Base-by-base conservation (phyloP, 1,284 basidiomycete genomes). In the Apiotrichum veenhuisii region DNA sequence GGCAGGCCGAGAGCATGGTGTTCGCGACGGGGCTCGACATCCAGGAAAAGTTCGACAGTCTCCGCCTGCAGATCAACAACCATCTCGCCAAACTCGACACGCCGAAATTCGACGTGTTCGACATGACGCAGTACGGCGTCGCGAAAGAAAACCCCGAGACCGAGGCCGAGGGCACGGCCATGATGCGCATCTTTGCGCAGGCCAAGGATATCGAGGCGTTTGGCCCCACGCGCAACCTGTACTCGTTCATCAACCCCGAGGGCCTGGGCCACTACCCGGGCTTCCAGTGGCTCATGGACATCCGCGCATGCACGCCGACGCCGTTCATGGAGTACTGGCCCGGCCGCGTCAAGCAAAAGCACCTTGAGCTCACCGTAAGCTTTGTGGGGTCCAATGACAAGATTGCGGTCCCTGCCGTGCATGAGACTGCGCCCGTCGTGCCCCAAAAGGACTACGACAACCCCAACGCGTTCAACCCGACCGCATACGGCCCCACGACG, bases 151-250 rank as follows among this genome's bases (percentile, higher is more conserved):
- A 64, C 46, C 57, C 65, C 8, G 36, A 58, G 27, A 61, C 52
- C 22, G 64, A 65, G 44, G 64, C 59, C 3, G 46, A 57, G 30
- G 64, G 57, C 5, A 69, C 65, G 9, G 61, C 62, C 9, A 59
- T 58, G 52, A 38, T 69, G 44, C 55, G 67, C 5, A 59, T 69
- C 45, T 57, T 67, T 27, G 65, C 65, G 3, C 67, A 69, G 54
- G 58, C 63, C 0, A 25, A 34, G 27, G 51, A 49, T 0, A 43
- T 58, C n/a, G 59, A 61, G 15, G 65, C 60, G 20, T 62, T 56
- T 26, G 52, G 52, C n/a, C 54, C 54, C 3, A 34, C 47, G 3
- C 20, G 38, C 25, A 48, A 45, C 20, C 49, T 62, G 25, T 30
- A 45, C 34, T 33, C 48, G 5, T 27, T 62, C 36, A 47, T 54